Base-by-base conservation (phyloP, 2,329 filamentous ascomycete genomes). In the Fusarium sp. region DNA sequence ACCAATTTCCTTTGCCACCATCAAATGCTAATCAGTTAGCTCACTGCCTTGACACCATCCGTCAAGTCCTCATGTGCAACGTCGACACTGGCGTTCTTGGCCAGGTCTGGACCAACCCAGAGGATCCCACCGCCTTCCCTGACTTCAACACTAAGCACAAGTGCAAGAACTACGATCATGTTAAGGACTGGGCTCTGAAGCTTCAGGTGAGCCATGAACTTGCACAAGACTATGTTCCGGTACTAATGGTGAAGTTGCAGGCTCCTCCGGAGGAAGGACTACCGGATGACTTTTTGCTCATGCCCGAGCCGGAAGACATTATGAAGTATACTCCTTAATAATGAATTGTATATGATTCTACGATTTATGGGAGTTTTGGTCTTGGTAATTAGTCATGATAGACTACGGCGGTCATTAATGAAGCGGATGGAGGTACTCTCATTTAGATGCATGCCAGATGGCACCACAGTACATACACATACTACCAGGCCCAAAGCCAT, bases 61-160 rank as follows among this genome's bases (percentile, higher is more conserved):
- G 90, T 1, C 90, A 92, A 77, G 88, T 90, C 18, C 83, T 92
- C 16, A 92, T 92, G 88, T 92, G 90, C 80, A 89, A 87, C 31
- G 84, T 88, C 22, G 91, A 92, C 73, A 87, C 89, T 4, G 90
- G 86, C 2, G 85, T 92, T 0, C 83, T 92, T 0, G 90, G 90
- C 14, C 89, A 92, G 74, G 85, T 92, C 7, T 92, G 90, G 90
- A 86, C 86, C 37, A 83, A 89, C 27, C 79, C 80, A 4, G 75
- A 83, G 1, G 80, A 83, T 10, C 85, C 86, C 0, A 81, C 83
- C 50, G 84, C 89, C 1, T 91, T 90, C 72, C 88, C 90, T 3
- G 89, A 92, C 78, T 92, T 92, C 81, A 90, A 90, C 75, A 91
- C 90, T 0, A 83, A 84, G 65, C 91, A 92, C 77, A 83, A 83